Evolutionary conservation across 1,284 basidiomycete genomes (phyloP).

Genomic region (Rhodotorula mucilaginosa): DNA sequence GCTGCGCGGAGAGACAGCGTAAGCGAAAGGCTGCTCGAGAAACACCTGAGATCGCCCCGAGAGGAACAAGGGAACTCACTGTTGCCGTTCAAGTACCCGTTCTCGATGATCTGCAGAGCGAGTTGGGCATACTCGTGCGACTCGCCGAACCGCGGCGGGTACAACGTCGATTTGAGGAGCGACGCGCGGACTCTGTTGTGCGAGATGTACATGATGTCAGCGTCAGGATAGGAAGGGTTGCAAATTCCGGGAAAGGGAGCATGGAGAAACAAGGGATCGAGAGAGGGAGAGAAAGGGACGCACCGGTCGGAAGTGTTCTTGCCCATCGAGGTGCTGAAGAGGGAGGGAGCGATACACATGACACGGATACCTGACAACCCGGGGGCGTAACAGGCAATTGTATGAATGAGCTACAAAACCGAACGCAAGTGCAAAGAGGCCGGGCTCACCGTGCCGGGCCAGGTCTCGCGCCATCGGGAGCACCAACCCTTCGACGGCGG

Average conservation of each 20-base stretch:
- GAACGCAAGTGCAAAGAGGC: too few species aligned
- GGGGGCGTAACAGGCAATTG: not conserved
- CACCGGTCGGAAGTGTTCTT: conserved; percentile 36
- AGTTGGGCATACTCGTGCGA: conserved; percentile 47
- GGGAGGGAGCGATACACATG: conserved; percentile 44
- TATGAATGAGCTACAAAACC: too few species aligned
- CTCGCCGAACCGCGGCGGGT: conserved; percentile 44
- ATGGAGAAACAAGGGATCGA: not conserved
- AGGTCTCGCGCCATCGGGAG: conserved; percentile 50
- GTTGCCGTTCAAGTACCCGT: conserved; percentile 39
- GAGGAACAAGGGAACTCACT: conserved; percentile 1
- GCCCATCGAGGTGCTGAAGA: conserved; percentile 50
- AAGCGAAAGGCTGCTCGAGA: not conserved
- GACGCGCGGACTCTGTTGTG: conserved; percentile 1
- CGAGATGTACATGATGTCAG: conserved; percentile 8
- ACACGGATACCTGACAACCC: conserved; percentile 37
- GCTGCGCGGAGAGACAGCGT: not conserved
- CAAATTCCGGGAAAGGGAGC: not conserved
- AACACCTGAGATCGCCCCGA: not conserved
- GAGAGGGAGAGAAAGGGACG: conserved; percentile 5
- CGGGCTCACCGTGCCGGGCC: conserved; percentile 45
- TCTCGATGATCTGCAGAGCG: conserved; percentile 44
- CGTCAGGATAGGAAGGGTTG: not conserved
- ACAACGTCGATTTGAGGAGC: conserved; percentile 28
- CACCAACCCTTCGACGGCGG: conserved; percentile 46